Base-by-base conservation (phyloP, 192 early-diverging fungal genomes). In the Ambispora gerdemannii region DNA sequence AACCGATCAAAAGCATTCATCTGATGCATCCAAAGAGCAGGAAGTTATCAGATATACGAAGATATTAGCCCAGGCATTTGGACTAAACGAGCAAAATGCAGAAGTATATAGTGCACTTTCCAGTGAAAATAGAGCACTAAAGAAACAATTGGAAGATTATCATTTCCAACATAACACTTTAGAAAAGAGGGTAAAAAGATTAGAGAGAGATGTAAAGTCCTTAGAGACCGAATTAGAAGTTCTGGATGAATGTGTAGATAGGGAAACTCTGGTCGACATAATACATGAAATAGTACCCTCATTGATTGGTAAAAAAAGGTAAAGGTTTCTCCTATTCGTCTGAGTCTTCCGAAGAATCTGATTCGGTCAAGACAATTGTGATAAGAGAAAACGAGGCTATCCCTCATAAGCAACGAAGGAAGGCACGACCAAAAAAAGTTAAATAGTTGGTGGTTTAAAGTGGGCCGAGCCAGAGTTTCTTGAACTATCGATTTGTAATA, bases 391-490 rank as follows among this genome's bases (percentile, higher is more conserved):
- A 24, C 19, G 25, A 52, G 51, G 51, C 51, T 52, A 24, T 52
- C 25, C 19, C 51, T 52, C 25, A 52, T 52, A 52, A 52, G 51
- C 51, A 52, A 52, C 51, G 51, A 52, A 52, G 51, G 19, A 52
- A 52, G 51, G 51, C 19, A 19, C 11, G 19, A 17, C 19, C 51
- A 0, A 19, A 19, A n/a, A 19, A 52, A 0, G 51, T 6, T 52
- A 52, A 52, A n/a, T n/a, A n/a, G n/a, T n/a, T n/a, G n/a, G n/a
- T n/a, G n/a, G n/a, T n/a, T n/a, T n/a, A n/a, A n/a, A n/a, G n/a
- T n/a, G n/a, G n/a, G n/a, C n/a, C n/a, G n/a, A n/a, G n/a, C n/a
- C n/a, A n/a, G n/a, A n/a, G n/a, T n/a, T n/a, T n/a, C n/a, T n/a
- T n/a, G n/a, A n/a, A n/a, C n/a, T n/a, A n/a, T n/a, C n/a, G n/a